A percentile compares a stretch with the other conserved stretches of the same genome.
Evolutionary conservation across 31 red algal species (phyloP).

Genomic region (Odonthalia washingtoniensis): DNA sequence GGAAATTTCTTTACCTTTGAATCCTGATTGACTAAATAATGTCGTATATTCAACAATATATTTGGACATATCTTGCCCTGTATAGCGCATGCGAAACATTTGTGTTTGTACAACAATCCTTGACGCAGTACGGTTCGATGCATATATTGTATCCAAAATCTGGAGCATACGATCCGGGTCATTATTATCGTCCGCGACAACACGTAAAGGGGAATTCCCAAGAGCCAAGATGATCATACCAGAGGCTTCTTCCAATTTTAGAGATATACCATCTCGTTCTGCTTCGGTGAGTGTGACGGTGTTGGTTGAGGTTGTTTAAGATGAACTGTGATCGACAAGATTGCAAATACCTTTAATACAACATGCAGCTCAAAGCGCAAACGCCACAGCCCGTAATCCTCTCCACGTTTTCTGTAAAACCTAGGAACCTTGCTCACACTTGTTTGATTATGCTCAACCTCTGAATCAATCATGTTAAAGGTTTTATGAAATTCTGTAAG

Average conservation of each 20-base stretch:
- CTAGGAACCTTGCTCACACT: conserved; percentile 28
- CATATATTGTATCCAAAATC: neutral
- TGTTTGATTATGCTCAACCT: neutral
- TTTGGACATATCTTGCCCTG: conserved; percentile 25
- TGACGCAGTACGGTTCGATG: neutral
- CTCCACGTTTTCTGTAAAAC: conserved; percentile 25
- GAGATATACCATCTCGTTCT: neutral
- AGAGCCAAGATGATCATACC: conserved; percentile 38
- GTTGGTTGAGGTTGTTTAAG: neutral
- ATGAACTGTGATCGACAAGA: conserved; percentile 4
- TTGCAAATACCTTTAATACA: conserved; percentile 35
- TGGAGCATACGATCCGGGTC: neutral
- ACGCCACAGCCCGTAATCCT: conserved; percentile 27
- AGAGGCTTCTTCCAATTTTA: conserved; percentile 23
- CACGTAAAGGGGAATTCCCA: conserved; percentile 12
- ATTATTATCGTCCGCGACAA: neutral
- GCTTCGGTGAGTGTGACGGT: neutral
- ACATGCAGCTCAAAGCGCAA: conserved; percentile 23
- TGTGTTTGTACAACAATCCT: conserved; percentile 28
- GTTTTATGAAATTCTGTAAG: no score
- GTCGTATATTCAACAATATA: conserved; percentile 32
- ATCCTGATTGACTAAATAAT: conserved; percentile 1
- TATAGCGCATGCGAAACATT: conserved; percentile 34
- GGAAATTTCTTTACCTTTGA: neutral
- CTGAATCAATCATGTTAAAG: neutral